phyloP scores from a whole-genome alignment of 495 filamentous ascomycete genomes.

The Hyaloscypha hepaticicola region DNA sequence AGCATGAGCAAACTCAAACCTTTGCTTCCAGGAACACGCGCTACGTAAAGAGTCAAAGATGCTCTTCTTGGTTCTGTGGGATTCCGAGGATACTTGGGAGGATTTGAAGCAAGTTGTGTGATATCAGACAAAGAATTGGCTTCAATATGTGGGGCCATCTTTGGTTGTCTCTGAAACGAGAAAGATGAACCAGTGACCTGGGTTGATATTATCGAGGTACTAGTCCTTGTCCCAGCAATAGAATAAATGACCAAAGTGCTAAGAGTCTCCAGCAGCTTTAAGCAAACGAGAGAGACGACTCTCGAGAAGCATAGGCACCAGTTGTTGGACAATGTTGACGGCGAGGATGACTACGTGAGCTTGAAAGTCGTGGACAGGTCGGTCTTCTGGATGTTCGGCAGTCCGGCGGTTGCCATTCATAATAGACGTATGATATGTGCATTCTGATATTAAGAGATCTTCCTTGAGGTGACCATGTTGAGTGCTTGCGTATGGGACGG shows the following conservation, averaged over 20 bases:
- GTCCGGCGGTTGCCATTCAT: not conserved
- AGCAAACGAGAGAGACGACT: not conserved
- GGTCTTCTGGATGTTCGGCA: not conserved
- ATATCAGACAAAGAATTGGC: slow-evolving; percentile 80
- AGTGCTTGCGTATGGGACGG: not conserved
- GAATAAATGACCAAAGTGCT: not conserved
- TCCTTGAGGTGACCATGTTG: not conserved
- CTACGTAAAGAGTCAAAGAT: slow-evolving; percentile 82
- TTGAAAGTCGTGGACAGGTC: not conserved
- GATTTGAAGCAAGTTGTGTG: slow-evolving; percentile 79
- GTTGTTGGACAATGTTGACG: no score
- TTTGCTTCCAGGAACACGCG: slow-evolving; percentile 84
- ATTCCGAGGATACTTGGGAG: slow-evolving; percentile 77
- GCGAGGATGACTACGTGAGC: not conserved
- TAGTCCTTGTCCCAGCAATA: not conserved
- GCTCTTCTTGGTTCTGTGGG: slow-evolving; percentile 62
- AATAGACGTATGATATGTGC: not conserved
- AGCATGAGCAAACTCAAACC: slow-evolving; percentile 51
- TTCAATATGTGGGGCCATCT: slow-evolving; percentile 50
- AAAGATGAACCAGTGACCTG: not conserved
- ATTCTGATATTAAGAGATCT: not conserved
- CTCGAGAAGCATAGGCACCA: not conserved
- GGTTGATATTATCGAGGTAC: not conserved
- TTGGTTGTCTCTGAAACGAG: not conserved
- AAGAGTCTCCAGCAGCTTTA: not conserved